Evolutionary conservation across 2,329 filamentous ascomycete species (phyloP), one percentile per base, ranked within the genome.

Genomic region (Aureobasidium sp.): DNA sequence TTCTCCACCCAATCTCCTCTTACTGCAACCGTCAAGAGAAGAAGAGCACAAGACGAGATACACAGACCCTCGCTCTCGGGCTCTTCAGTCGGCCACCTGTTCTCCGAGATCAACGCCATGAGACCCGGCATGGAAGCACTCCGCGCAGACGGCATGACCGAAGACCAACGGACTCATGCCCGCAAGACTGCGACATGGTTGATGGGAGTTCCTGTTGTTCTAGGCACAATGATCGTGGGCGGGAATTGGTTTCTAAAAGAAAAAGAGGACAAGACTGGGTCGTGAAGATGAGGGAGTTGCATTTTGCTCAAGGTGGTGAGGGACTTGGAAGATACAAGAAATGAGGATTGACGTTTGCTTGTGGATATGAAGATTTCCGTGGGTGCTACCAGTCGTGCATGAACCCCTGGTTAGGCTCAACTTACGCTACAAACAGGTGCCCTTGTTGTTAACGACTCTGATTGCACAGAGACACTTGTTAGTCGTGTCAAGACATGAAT

Each of bases 91-190:
- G 69, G 68, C 8, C 68, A 70, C 51, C 49, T 71, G 7, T 63
- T 71, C 37, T 68, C 69, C 6, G 69, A 71, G 36, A 65, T 71
- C 52, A 69, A 67, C 41, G 67, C 68, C 15, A 69, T 69, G n/a
- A 65, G 66, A 49, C 66, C 68, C 27, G 68, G 68, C 3, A 71
- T 70, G 68, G 68, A 69, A 62, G 44, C 61, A n/a, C 42, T 67
- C 9, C 64, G 69, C 22, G 48, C 64, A 20, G 65, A 67, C 31
- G 68, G 67, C 2, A 70, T 71, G 66, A 64, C 60, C 11, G 68
- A 71, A 53, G 69, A 68, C 8, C 66, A 71, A 42, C 65, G 68
- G 2, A 66, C 68, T 0, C 55, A 62, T 31, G 66, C 66, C 14
- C 62, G 68, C 22, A 56, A 52, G 12, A 63, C 64, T 1, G 67